Evolutionary conservation across 352 stramenopile genomes (phyloP), one percentile per base, ranked within the genome.

Genomic region (Pythium apleroticum): DNA sequence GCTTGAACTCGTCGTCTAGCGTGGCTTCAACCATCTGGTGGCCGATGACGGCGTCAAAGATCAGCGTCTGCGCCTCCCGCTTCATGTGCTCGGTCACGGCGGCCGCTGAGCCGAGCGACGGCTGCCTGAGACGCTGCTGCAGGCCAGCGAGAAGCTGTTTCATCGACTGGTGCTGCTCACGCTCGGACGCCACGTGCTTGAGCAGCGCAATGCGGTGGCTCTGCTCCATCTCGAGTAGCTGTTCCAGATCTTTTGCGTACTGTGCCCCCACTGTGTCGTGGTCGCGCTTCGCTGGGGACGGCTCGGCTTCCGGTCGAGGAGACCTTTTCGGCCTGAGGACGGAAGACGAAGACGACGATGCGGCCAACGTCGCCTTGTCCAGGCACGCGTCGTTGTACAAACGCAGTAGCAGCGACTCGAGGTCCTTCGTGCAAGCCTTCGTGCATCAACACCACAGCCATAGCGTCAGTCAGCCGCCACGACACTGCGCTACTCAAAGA

Each of bases 1-100:
- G 43, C 1, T 68, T 22, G 15, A 74, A 70, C 67, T 93, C 75
- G 30, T 86, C 74, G n/a, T 84, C 76, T 11, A 93, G 54, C 1
- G 84, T 73, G 2, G 76, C 65, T 48, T 85, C 75, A 9, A 93
- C 71, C 68, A 91, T 81, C 66, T 93, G 70, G 24, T 86, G 75
- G 0, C 84, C 84, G 15, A 93, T 84, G 6, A 93, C 72, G 14
- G 81, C 77, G 28, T 93, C 84, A 22, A 90, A 86, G 17, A 93
- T 77, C 22, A 93, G 52, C 30, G 80, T 57, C 43, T 82, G 74
- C 7, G 77, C 63, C 25, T 72, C 52, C 4, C 50, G 28, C 43
- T 71, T 74, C 52, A 71, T 58, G 45, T 64, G 25, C 10, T 64
- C 63, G 6, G 45, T 37, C 19, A 65, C 45, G 25, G 64, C 50